Evolutionary conservation across 176 grass and related monocot genomes (phyloP), one percentile per base, ranked within the genome.

Genomic region (Oryza officinalis): DNA sequence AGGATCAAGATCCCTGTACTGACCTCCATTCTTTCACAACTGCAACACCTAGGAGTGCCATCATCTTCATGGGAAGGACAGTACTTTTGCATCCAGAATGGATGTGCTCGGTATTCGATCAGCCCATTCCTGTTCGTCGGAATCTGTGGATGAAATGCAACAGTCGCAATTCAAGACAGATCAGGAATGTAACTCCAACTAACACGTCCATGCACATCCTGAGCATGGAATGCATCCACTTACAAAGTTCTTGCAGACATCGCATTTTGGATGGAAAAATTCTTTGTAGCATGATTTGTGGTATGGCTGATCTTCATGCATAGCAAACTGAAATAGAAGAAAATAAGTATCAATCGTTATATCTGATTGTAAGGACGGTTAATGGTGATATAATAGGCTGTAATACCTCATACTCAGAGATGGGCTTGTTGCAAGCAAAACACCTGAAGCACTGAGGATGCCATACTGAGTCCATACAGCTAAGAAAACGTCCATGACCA

Each of bases 21-120:
- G 33, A 99, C 96, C 96, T 99, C 93, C 93, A 99, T 91, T 83
- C 93, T 75, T 88, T 99, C 96, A 87, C 96, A 99, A 73, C 96
- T 96, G 84, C 96, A 99, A 43, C 96, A 99, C 71, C 89, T 91
- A 54, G 91, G 93, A 87, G 96, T 99, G 67, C 83, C 85, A 81
- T 99, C 96, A 72, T 86, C 52, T 89, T 96, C 93, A 75, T 99
- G 96, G 67, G 84, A 88, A 69, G 96, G 96, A 31, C 96, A 99
- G 74, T 99, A 99, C 84, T 92, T 94, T 44, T 96, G 93, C 77
- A 82, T 84, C 96, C 96, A 99, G 83, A 96, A 99, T 73, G 96
- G 93, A 81, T 99, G 96, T 46, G 91, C 96, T 37, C 96, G 76
- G 45, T 94, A 96, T 93, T 99, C 91, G 30, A 99, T 94, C 3